phyloP scores from a whole-genome alignment of 345 rosid genomes.

The Hibiscus trionum region DNA sequence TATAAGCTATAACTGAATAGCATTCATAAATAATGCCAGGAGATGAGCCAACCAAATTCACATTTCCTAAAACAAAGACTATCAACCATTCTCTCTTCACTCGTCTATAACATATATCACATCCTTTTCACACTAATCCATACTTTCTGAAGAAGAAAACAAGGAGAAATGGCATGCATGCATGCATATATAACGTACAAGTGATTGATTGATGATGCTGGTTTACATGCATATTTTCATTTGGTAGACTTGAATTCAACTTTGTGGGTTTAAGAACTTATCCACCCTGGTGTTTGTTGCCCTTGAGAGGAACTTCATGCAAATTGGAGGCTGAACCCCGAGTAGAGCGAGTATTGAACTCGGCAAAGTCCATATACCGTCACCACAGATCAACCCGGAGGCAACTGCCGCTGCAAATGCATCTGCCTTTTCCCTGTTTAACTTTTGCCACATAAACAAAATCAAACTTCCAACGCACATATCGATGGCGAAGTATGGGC shows the following conservation, averaged over 20 bases:
- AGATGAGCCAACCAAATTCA: too few species aligned
- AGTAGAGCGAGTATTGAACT: constrained; percentile 56
- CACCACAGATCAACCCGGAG: constrained; percentile 81
- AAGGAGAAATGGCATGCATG: too few species aligned
- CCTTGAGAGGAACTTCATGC: constrained; percentile 71
- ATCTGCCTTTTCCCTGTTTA: constrained; percentile 53
- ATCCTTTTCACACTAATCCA: too few species aligned
- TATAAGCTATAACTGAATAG: too few species aligned
- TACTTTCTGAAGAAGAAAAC: too few species aligned
- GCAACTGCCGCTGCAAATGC: constrained; percentile 77
- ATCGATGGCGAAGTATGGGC: constrained; percentile 73
- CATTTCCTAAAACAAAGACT: not conserved
- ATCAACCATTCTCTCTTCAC: not conserved
- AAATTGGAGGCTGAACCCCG: constrained; percentile 56
- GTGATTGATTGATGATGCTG: not conserved
- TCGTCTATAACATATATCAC: too few species aligned
- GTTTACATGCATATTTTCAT: not conserved
- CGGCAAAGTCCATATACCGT: constrained; percentile 64
- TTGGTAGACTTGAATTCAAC: not conserved
- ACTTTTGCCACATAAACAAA: constrained; percentile 47
- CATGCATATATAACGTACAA: too few species aligned
- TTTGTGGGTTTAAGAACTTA: constrained; percentile 22
- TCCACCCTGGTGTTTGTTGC: constrained; percentile 45
- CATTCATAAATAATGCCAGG: too few species aligned
- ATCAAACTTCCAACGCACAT: constrained; percentile 82